Conservation (phyloP, 2,329 filamentous ascomycete species). For the Monosporascus sp. region DNA sequence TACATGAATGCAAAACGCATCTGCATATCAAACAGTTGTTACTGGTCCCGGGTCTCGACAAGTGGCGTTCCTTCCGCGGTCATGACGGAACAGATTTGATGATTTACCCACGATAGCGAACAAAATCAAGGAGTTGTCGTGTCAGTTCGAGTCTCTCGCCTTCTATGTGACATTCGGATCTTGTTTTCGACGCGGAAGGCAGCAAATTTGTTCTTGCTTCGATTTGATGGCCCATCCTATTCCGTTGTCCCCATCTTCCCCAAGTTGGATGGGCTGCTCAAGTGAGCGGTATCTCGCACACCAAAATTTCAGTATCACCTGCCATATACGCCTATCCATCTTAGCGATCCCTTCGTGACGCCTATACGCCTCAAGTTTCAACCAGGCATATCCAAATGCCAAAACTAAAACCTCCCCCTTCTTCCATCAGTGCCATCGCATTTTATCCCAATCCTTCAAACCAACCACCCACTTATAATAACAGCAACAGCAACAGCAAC, state of each 20-base stretch:
- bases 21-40: slow-evolving; percentile 9
- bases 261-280: background rate
- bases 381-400: no score
- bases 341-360: no score
- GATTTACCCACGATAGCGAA: slow-evolving; percentile 31
- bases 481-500: slow-evolving; percentile 2
- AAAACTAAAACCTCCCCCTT: no score
- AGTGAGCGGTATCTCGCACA: background rate
- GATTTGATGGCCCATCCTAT: no score
- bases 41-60: slow-evolving; percentile 7
- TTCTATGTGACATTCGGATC: slow-evolving; percentile 1
- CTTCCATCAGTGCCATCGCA: no score
- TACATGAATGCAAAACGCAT: slow-evolving; percentile 19
- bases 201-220: background rate
- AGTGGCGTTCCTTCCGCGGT: slow-evolving; percentile 9
- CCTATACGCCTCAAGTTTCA: no score
- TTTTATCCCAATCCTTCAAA: no score
- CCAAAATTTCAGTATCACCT: background rate
- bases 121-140: slow-evolving; percentile 27
- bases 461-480: background rate
- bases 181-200: slow-evolving; percentile 7
- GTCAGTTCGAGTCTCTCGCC: slow-evolving; percentile 5
- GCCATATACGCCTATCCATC: background rate
- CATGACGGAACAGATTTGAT: slow-evolving; percentile 28
- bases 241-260: no score